phyloP scores from a whole-genome alignment of 2,329 filamentous ascomycete genomes.

The Claviceps spartinae region DNA sequence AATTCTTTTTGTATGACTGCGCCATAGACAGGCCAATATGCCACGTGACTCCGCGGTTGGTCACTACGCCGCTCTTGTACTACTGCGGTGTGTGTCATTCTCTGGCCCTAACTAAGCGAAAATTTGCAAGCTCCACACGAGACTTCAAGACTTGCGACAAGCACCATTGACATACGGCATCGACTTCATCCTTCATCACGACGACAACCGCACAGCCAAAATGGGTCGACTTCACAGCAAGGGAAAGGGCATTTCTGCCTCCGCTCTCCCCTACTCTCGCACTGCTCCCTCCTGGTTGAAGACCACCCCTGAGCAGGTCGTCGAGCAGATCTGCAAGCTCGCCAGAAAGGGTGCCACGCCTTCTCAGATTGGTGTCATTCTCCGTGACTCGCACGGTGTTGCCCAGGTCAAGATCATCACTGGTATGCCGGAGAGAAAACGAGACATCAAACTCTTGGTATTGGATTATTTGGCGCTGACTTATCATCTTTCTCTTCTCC shows the following conservation, averaged over 20 bases:
- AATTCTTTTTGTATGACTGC: too few species aligned
- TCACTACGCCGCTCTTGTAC: background rate
- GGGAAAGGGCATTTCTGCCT: constrained; percentile 97
- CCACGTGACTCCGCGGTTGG: background rate
- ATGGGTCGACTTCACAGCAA: constrained; percentile 99
- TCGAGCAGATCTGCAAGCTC: constrained; percentile 98
- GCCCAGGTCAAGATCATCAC: constrained; percentile 96
- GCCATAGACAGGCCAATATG: too few species aligned
- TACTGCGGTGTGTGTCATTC: background rate
- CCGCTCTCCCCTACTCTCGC: constrained; percentile 94
- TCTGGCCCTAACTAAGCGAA: constrained; percentile 34
- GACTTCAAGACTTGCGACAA: constrained; percentile 14
- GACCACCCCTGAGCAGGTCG: constrained; percentile 95
- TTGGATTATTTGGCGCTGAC: background rate
- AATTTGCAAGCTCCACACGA: constrained; percentile 29
- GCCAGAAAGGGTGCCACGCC: constrained; percentile 97
- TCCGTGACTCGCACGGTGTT: constrained; percentile 95
- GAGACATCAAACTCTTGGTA: background rate
- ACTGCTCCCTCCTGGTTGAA: constrained; percentile 90
- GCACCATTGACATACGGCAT: constrained; percentile 14
- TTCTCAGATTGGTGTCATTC: constrained; percentile 96
- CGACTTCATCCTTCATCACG: constrained; percentile 21
- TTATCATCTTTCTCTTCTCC: constrained; percentile 6
- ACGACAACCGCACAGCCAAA: constrained; percentile 35
- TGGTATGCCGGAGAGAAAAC: constrained; percentile 44